These are phyloP conservation scores for Xylaria cubensis DNA, from an alignment of 495 filamentous ascomycete genomes.

Conservation along the genomic window DNA sequence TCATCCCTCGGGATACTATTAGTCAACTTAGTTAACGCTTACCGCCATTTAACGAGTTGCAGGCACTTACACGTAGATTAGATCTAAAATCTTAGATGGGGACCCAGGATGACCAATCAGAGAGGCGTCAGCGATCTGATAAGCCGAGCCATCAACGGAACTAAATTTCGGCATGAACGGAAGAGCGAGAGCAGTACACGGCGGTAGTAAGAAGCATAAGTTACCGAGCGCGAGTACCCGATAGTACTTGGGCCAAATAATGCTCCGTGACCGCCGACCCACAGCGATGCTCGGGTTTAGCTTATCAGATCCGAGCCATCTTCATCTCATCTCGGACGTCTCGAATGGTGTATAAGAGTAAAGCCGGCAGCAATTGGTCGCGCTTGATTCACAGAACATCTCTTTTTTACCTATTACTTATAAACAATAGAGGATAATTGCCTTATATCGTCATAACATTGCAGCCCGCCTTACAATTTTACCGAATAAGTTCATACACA, in stretches of 20 bases:
- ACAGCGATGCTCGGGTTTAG: constrained; percentile 18
- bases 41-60: neutral
- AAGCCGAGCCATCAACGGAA: constrained; percentile 11
- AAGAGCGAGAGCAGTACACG: neutral
- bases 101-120: neutral
- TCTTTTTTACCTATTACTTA: neutral
- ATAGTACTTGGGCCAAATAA: constrained; percentile 2
- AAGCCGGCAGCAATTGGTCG: neutral
- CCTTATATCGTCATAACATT: neutral
- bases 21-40: constrained; percentile 4
- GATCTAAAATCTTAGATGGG: neutral
- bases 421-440: neutral
- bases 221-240: neutral
- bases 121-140: constrained; percentile 19
- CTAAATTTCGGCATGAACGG: constrained; percentile 18
- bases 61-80: neutral
- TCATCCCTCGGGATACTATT: constrained; percentile 2
- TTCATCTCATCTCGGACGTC: constrained; percentile 4
- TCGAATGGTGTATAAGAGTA: neutral
- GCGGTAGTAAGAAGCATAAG: neutral
- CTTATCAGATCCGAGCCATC: constrained; percentile 24
- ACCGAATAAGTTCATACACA: neutral
- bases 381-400: neutral
- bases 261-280: neutral
- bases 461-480: neutral